These are phyloP conservation scores for Exserohilum turcica DNA, from an alignment of 2,329 filamentous ascomycete genomes.

Conservation along the genomic window DNA sequence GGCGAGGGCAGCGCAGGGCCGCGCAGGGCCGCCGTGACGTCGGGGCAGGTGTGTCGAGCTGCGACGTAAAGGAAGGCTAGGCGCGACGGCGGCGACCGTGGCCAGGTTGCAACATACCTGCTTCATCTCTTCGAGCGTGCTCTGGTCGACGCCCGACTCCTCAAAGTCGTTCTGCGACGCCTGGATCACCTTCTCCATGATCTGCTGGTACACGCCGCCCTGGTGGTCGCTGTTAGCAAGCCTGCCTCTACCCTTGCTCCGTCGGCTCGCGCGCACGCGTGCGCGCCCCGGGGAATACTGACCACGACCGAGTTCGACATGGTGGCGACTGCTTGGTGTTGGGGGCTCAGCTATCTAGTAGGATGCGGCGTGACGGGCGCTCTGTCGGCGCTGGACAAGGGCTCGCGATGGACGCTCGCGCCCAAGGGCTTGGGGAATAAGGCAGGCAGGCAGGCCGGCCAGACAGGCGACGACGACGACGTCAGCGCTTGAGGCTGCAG, in stretches of 20 bases:
- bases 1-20: slow-evolving; percentile 2
- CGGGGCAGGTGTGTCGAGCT: slow-evolving; percentile 6
- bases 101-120: slow-evolving; percentile 66
- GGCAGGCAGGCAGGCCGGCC: slow-evolving; percentile 34
- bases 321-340: slow-evolving; percentile 21
- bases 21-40: slow-evolving; percentile 5
- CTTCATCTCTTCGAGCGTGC: slow-evolving; percentile 83
- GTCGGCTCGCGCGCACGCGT: slow-evolving; percentile 18
- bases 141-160: slow-evolving; percentile 88
- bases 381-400: slow-evolving; percentile 18
- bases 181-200: slow-evolving; percentile 73
- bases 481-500: slow-evolving; percentile 39
- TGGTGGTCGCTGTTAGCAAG: slow-evolving; percentile 41
- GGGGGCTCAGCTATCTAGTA: slow-evolving; percentile 29
- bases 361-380: slow-evolving; percentile 15
- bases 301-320: slow-evolving; percentile 50
- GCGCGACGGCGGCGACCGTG: slow-evolving; percentile 17
- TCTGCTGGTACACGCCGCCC: slow-evolving; percentile 85
- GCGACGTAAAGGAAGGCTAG: slow-evolving; percentile 21
- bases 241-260: slow-evolving; percentile 19
- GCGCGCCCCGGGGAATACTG: slow-evolving; percentile 33
- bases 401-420: slow-evolving; percentile 29
- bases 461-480: slow-evolving; percentile 36
- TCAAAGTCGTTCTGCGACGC: slow-evolving; percentile 91
- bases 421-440: slow-evolving; percentile 24